Base-by-base conservation (phyloP, 2,329 filamentous ascomycete species). In the Bisporella sp. region DNA sequence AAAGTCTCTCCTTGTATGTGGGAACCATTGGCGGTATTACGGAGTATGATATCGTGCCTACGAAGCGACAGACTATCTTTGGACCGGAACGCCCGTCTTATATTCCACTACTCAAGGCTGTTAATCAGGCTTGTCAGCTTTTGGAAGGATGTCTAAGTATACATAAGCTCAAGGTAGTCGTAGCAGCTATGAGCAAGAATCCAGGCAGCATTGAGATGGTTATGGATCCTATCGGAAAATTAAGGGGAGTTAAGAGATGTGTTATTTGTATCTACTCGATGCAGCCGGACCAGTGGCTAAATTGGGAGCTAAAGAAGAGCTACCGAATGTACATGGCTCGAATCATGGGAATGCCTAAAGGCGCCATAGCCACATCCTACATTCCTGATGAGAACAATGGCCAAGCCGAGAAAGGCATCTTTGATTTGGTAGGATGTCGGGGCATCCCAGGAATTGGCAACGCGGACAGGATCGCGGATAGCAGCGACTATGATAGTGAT, bases 321-420 rank as follows among this genome's bases (percentile, higher is more conserved):
- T 46, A 50, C 31, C 33, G 33, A 33, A 9, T 29, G 31, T 50
- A 50, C 40, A 31, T 50, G 7, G 5, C 41, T 30, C 46, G 37
- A 37, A 50, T 46, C 21, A 44, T 50, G 32, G 29, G 12, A 8
- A 41, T 50, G 35, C 35, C 43, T 4, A 40, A 35, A 28, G 48
- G 43, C 9, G 11, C 35, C 6, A 29, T 37, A 12, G 48, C 48
- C 28, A 43, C 35, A 5, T 35, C 30, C 12, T 50, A 46, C 11
- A 39, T 41, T 35, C 29, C 35, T 29, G 48, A 46, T 33, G 44
- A 50, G 12, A 50, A 35, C 30, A 41, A 48, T 13, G 39, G 45
- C 21, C 41, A 44, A 33, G 31, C 4, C 41, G 41, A 49, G 11
- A 31, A 48, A 42, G 30, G 42, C 7, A 48, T 48, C 6, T 48